phyloP scores from a whole-genome alignment of 495 filamentous ascomycete species.

The Trichoderma erinaceum region DNA sequence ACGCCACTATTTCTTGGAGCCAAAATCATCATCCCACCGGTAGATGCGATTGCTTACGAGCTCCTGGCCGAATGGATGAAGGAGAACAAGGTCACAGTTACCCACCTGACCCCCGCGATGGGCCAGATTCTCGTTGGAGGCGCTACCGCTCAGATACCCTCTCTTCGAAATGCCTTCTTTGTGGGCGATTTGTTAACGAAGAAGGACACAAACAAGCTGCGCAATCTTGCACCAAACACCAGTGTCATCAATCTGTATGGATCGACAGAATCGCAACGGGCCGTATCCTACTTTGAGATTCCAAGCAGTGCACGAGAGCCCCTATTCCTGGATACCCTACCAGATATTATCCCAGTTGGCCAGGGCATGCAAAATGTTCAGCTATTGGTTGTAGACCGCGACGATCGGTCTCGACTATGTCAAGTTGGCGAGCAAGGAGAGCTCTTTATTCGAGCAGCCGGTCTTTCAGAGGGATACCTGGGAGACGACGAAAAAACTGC shows the following conservation, averaged over 20 bases:
- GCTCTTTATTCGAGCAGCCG: constrained; percentile 70
- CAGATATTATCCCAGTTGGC: constrained; percentile 69
- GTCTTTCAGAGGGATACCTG: constrained; percentile 74
- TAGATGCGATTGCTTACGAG: constrained; percentile 71
- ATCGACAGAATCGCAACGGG: constrained; percentile 71
- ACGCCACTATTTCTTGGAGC: constrained; percentile 74
- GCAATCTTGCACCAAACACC: constrained; percentile 63
- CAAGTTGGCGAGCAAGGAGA: constrained; percentile 66
- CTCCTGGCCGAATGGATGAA: constrained; percentile 76
- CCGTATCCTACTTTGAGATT: constrained; percentile 70
- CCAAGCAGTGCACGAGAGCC: constrained; percentile 55
- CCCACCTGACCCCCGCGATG: constrained; percentile 79
- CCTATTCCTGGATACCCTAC: constrained; percentile 55
- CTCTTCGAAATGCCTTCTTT: constrained; percentile 73
- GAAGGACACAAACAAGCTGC: constrained; percentile 63
- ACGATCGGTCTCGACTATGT: constrained; percentile 58
- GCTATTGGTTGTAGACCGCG: constrained; percentile 68
- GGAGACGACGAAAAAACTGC: constrained; percentile 45
- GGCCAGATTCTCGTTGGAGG: constrained; percentile 76
- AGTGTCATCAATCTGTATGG: constrained; percentile 76
- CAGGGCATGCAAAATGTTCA: constrained; percentile 78
- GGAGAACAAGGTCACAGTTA: constrained; percentile 61
- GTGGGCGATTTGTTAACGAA: constrained; percentile 77
- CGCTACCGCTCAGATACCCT: constrained; percentile 58
- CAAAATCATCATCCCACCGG: constrained; percentile 61